Evolutionary conservation across 495 filamentous ascomycete species (phyloP).

Genomic region (Acidomyces sp.): DNA sequence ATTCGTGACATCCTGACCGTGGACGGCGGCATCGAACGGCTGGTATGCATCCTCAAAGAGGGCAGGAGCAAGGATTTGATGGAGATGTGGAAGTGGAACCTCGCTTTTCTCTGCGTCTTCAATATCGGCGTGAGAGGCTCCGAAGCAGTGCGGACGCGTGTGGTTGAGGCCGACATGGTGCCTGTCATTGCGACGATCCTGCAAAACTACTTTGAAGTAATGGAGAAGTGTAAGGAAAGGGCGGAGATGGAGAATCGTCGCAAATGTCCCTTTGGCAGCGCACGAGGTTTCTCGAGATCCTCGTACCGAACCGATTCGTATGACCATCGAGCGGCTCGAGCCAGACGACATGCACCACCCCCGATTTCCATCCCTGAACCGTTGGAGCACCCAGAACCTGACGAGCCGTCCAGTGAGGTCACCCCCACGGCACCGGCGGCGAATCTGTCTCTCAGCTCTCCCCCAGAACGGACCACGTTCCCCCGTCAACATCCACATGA

Average conservation of each 20-base stretch:
- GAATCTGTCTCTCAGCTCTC: slow-evolving; percentile 51
- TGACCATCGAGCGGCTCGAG: slow-evolving; percentile 21
- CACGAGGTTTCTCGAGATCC: slow-evolving; percentile 22
- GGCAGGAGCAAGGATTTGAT: slow-evolving; percentile 93
- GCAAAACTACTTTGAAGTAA: slow-evolving; percentile 93
- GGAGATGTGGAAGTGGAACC: slow-evolving; percentile 99
- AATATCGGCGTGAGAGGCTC: slow-evolving; percentile 96
- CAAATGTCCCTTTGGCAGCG: slow-evolving; percentile 22
- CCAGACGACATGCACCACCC: slow-evolving; percentile 54
- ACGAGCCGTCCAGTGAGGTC: slow-evolving; percentile 43
- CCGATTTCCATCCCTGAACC: slow-evolving; percentile 61
- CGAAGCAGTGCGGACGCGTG: slow-evolving; percentile 79
- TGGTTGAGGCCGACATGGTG: slow-evolving; percentile 98
- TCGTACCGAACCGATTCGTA: slow-evolving; percentile 23
- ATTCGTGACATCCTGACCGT: slow-evolving; percentile 96
- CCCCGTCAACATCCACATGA: slow-evolving; percentile 50
- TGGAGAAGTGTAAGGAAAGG: slow-evolving; percentile 79
- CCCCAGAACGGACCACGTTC: slow-evolving; percentile 61
- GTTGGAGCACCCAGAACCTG: slow-evolving; percentile 36
- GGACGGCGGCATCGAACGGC: slow-evolving; percentile 90
- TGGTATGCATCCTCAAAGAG: slow-evolving; percentile 95
- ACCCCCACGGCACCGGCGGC: slow-evolving; percentile 44
- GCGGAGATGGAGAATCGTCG: slow-evolving; percentile 52
- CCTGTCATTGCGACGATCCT: slow-evolving; percentile 98
- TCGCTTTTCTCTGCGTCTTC: slow-evolving; percentile 96